phyloP scores from a whole-genome alignment of 2,329 filamentous ascomycete species.

The Neonectria ditissima region DNA sequence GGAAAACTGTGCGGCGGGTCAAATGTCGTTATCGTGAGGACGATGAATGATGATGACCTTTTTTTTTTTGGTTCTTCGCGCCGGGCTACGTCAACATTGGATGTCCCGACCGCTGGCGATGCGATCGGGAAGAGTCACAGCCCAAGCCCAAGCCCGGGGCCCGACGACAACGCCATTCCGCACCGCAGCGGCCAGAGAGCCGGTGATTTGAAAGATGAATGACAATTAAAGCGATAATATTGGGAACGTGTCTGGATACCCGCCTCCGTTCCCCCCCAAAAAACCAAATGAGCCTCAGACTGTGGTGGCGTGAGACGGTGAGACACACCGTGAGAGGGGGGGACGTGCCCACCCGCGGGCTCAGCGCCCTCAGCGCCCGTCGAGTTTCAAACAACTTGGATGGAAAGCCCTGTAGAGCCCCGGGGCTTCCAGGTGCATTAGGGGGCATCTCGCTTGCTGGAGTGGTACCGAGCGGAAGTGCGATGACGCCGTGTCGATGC shows the following conservation, averaged over 20 bases:
- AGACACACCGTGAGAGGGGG: slow-evolving; percentile 10
- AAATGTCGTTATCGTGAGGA: neutral
- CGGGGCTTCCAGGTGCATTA: neutral
- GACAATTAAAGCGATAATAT: neutral
- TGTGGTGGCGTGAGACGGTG: slow-evolving; percentile 29
- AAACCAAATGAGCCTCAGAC: slow-evolving; percentile 26
- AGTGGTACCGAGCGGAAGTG: neutral
- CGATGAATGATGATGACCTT: neutral
- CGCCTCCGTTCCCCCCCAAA: slow-evolving; percentile 1
- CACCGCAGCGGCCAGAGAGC: neutral
- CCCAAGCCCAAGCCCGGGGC: neutral
- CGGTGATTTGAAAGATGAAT: slow-evolving; percentile 10
- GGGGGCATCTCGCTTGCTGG: neutral
- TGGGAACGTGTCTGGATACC: neutral
- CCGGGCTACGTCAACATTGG: neutral
- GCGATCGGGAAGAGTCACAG: neutral
- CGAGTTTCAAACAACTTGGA: neutral
- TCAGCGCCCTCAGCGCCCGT: slow-evolving; percentile 13
- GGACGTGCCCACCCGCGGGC: slow-evolving; percentile 3
- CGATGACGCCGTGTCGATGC: slow-evolving; percentile 14
- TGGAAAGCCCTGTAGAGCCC: slow-evolving; percentile 6
- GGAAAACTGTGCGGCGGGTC: slow-evolving; percentile 2
- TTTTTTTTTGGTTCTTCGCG: too few species aligned
- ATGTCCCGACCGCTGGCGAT: neutral
- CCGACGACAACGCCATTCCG: neutral